Percentiles rank a stretch among this genome's conserved stretches.
phyloP scores from a whole-genome alignment of 1,139 yeast species.

The Hansenula sp. region DNA sequence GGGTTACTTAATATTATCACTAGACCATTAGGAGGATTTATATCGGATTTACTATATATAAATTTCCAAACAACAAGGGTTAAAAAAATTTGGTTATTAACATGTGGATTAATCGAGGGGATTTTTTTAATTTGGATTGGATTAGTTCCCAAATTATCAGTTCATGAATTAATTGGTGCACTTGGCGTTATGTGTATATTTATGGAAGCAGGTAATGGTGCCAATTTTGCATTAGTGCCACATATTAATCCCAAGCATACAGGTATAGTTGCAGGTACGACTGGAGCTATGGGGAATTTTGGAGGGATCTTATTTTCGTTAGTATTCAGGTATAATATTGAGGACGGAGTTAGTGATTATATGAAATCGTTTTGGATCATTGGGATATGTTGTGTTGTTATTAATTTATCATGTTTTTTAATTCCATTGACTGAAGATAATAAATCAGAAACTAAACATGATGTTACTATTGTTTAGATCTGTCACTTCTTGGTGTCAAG shows the following conservation, averaged over 20 bases:
- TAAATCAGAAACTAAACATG: too few species aligned
- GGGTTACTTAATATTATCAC: constrained; percentile 31
- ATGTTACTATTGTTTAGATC: too few species aligned
- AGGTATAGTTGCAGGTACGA: constrained; percentile 31
- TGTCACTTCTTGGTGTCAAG: too few species aligned
- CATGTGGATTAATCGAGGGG: constrained; percentile 28
- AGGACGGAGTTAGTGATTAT: constrained; percentile 22
- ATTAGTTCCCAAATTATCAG: constrained; percentile 19
- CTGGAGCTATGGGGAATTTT: constrained; percentile 31
- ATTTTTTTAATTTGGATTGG: constrained; percentile 31
- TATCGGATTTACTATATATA: constrained; percentile 26
- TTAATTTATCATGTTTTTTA: constrained; percentile 18
- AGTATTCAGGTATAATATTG: constrained; percentile 27
- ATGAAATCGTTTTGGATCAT: constrained; percentile 27
- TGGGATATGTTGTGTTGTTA: constrained; percentile 24
- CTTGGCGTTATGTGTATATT: constrained; percentile 27
- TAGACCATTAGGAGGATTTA: constrained; percentile 29
- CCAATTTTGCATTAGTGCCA: constrained; percentile 31
- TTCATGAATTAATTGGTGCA: constrained; percentile 26
- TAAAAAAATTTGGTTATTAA: constrained; percentile 29
- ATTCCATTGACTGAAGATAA: constrained; percentile 23
- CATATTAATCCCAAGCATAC: constrained; percentile 28
- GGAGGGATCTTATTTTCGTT: constrained; percentile 31
- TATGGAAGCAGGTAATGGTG: constrained; percentile 34
- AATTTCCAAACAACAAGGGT: constrained; percentile 23